Evolutionary conservation across 495 filamentous ascomycete species (phyloP), one percentile per base, ranked within the genome.

Genomic region (Trichoderma orchidacearum): DNA sequence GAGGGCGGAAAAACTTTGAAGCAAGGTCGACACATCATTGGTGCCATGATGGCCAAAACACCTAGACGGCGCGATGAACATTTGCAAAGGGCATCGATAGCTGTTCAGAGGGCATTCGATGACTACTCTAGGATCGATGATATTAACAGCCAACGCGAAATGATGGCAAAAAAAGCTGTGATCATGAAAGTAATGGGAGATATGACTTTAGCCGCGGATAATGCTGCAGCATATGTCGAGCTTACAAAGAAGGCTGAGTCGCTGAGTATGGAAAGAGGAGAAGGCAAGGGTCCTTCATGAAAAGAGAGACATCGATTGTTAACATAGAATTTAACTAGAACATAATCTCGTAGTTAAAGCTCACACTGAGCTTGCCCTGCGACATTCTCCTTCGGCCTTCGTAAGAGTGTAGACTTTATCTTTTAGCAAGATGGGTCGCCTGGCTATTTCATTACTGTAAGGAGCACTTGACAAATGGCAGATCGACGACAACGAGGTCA

Each of bases 81-180:
- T 60, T 65, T 90, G 28, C 80, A 78, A 5, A 79, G 77, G 41
- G 86, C 83, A 3, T 62, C 87, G 36, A 82, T 80, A 36, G 83
- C 83, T 30, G 76, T 91, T 30, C 85, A 88, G 58, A 77, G 71
- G 52, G 83, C 87, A 13, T 67, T 70, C 54, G 68, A 77, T 64
- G 80, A 86, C 56, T 94, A 79, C 60, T 81, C 86, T 36, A 76
- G 78, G 28, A 76, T 91, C 30, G 85, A 89, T 64, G 89, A 95
- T 70, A 72, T 85, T 17, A 68, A 76, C 21, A 86, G 83, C 32
- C 85, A 88, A 67, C 85, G 85, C 64, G 86, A 90, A 71, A 84
- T 88, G 81, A 80, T 94, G 73, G 86, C 86, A 1, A 92, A 92
- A 72, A 91, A 90, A 67, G 86, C 88, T 15, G 85, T 85, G 8